Base-by-base conservation (phyloP, 2,329 filamentous ascomycete genomes). In the Sarocladium oryzae region DNA sequence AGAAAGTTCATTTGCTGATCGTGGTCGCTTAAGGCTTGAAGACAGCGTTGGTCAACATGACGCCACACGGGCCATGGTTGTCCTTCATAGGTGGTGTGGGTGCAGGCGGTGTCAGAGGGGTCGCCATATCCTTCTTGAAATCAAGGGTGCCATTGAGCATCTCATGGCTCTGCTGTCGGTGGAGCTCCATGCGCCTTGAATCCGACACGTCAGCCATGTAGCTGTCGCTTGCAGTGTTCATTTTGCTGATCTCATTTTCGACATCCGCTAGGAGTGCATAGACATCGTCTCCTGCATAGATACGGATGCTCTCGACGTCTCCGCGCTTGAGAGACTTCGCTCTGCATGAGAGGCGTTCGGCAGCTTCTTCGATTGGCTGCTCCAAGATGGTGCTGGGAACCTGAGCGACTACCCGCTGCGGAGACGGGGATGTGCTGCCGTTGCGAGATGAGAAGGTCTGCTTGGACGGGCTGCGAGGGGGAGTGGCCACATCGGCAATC, bases 231-330 rank as follows among this genome's bases (percentile, higher is more conserved):
- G 56, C 56, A 41, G 54, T 58, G 56, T 62, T 63, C 61, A 71
- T 67, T 52, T 64, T 67, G 49, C 61, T 64, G 49, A 69, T 67
- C 48, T 71, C 68, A 41, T 66, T 61, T 63, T 87, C 82, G 13
- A 87, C 84, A 56, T 87, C 84, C 1, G 79, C 81, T 36, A 88
- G 70, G 2, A 88, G 72, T 2, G 79, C 77, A 56, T 83, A 86
- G 8, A 88, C 77, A 43, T 85, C 82, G 53, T 80, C 78, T 53
- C 83, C 83, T 20, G 82, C 82, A 56, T 86, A 87, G 57, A 87
- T 76, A 20, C 79, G 78, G 54, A 86, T 86, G 61, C 82, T 86
- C 63, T 86, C 80, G 33, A 81, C 73, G 20, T 74, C 74, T 11
- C 65, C 60, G 38, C 75, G 68, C 28, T 59, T 66, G 24, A 60